Evolutionary conservation across 495 filamentous ascomycete species (phyloP), one percentile per base, ranked within the genome.

Genomic region (Diplogelasinospora grovesii): DNA sequence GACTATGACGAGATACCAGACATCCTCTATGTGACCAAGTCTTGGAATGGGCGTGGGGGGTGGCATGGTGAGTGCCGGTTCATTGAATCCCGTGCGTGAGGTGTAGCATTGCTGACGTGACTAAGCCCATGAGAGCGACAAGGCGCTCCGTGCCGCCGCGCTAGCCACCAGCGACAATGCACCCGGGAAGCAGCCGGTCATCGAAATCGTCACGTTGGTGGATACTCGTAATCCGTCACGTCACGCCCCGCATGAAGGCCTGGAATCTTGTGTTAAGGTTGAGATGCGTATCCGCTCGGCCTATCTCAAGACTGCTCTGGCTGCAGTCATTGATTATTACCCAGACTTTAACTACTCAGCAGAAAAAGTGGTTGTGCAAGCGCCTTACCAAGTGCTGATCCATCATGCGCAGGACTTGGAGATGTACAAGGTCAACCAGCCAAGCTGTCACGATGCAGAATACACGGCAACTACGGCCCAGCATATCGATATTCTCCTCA

Each of bases 401-500:
- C 61, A 66, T 38, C 57, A 61, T 36, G 51, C 44, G 23, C 39
- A 38, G 10, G 56, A 42, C 5, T 54, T 69, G n/a, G 43, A 53
- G n/a, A 42, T 15, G 1, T 67, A 64, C 43, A 60, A 54, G 25
- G 22, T 41, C 23, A 54, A 50, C 25, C 63, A 65, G 39, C 59
- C 60, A 1, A 36, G 35, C 3, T 53, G 27, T 10, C 62, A 67
- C 26, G 53, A 55, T 24, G 40, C 36, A 6, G 62, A 58, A 33
- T 66, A 59, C 19, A 46, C 41, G 8, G 41, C 42, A n/a, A 62
- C 54, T 1, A 63, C 57, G 8, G 29, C 39, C 8, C 52, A 50
- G 16, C 64, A 69, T 41, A 61, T 67, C 36, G 64, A 64, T n/a
- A 36, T 65, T 22, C 57, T 67, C 14, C 50, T 67, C 4, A 36